These are phyloP conservation scores for Talaromyces nanjingensis DNA, from an alignment of 495 filamentous ascomycete species.

Conservation along the genomic window DNA sequence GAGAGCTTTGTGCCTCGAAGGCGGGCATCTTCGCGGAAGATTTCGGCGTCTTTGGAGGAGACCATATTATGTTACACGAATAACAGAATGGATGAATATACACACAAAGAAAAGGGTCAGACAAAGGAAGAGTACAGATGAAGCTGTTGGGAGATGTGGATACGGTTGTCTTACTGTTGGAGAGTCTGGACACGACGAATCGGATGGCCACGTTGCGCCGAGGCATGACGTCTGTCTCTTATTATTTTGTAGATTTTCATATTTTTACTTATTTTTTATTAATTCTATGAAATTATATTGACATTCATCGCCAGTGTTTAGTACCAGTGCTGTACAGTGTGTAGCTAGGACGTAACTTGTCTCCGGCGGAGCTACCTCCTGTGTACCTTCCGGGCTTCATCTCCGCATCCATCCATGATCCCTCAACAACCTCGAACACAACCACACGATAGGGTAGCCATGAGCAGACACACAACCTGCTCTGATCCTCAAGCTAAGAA, in stretches of 20 bases:
- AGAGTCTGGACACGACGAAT: background rate
- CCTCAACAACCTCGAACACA: background rate
- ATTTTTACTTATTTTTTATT: background rate
- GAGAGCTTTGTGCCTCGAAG: slow-evolving; percentile 51
- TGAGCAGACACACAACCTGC: background rate
- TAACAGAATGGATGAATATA: background rate
- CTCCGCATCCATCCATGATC: background rate
- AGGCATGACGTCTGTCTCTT: background rate
- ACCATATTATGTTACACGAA: slow-evolving; percentile 38
- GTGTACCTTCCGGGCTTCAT: background rate
- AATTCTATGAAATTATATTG: background rate
- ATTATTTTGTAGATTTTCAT: background rate
- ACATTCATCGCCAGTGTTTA: too few relatives aligned
- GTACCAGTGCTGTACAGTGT: background rate
- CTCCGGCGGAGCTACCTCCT: background rate
- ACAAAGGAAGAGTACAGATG: background rate
- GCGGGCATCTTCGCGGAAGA: slow-evolving; percentile 59
- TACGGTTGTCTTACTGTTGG: background rate
- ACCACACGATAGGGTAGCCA: background rate
- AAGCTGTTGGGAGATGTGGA: background rate
- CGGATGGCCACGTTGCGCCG: background rate
- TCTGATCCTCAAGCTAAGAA: background rate
- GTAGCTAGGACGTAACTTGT: background rate
- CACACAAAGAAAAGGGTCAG: background rate
- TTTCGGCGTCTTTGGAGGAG: slow-evolving; percentile 42